Conservation (phyloP, 805 yeast species). For the Saturnispora bothae region DNA sequence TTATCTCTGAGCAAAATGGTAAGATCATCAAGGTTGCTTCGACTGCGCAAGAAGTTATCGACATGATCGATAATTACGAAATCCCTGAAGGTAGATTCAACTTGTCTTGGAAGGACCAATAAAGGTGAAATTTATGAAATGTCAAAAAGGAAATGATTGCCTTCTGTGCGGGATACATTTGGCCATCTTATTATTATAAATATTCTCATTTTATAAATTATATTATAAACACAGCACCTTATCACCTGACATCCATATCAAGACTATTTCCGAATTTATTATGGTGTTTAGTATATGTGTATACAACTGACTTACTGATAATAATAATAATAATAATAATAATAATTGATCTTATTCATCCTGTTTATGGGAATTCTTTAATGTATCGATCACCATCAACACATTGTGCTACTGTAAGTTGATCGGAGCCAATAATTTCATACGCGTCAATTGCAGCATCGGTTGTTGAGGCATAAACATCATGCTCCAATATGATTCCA, state of each 20-base stretch:
- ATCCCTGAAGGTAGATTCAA: constrained; percentile 68
- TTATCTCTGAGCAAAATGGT: constrained; percentile 57
- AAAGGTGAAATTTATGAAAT: too few species aligned
- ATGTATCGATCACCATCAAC: constrained; percentile 58
- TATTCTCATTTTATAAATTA: too few species aligned
- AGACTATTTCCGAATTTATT: too few species aligned
- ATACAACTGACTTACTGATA: too few species aligned
- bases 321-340: too few species aligned
- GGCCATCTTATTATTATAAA: too few species aligned
- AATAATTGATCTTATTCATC: too few species aligned
- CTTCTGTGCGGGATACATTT: too few species aligned
- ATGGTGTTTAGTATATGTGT: too few species aligned
- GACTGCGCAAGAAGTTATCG: constrained; percentile 58
- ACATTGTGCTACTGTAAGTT: constrained; percentile 71
- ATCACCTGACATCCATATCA: too few species aligned
- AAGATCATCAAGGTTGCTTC: constrained; percentile 59
- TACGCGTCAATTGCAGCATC: constrained; percentile 52
- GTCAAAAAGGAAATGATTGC: not conserved
- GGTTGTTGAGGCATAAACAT: constrained; percentile 57
- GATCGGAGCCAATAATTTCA: constrained; percentile 46
- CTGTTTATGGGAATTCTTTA: constrained; percentile 25
- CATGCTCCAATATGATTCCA: constrained; percentile 85
- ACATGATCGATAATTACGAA: constrained; percentile 46
- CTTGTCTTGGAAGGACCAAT: constrained; percentile 50
- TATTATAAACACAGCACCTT: too few species aligned